Evolutionary conservation across 2,329 filamentous ascomycete genomes (phyloP).

Genomic region (Diaporthe helianthi): DNA sequence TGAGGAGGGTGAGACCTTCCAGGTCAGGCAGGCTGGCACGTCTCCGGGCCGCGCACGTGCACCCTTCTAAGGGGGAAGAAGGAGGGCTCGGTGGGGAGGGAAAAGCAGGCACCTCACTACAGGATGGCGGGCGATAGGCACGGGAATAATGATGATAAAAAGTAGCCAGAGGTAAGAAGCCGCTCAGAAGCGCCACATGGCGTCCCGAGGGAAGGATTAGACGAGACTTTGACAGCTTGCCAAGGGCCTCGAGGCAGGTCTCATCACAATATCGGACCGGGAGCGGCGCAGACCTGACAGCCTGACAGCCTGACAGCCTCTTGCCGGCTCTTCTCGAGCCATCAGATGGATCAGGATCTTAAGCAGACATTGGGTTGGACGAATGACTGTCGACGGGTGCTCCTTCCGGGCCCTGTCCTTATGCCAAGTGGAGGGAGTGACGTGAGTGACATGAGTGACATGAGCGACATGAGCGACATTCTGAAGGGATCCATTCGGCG

Average conservation of each 20-base stretch:
- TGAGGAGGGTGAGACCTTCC: background rate
- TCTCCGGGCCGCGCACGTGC: background rate
- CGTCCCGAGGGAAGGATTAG: slow-evolving; percentile 16
- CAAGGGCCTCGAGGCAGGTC: slow-evolving; percentile 20
- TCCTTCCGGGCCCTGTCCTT: slow-evolving; percentile 5
- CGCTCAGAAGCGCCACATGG: slow-evolving; percentile 7
- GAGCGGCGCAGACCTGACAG: slow-evolving; percentile 11
- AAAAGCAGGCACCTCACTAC: slow-evolving; percentile 9
- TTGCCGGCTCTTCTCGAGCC: slow-evolving; percentile 4
- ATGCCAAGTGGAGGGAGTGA: background rate
- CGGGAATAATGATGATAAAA: slow-evolving; percentile 19
- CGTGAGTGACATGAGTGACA: too few species aligned
- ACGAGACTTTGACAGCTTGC: slow-evolving; percentile 25
- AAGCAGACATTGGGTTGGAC: background rate
- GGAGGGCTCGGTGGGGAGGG: slow-evolving; percentile 4
- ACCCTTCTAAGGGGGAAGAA: background rate
- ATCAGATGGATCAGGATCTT: slow-evolving; percentile 12
- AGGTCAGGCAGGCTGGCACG: background rate
- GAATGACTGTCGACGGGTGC: slow-evolving; percentile 13
- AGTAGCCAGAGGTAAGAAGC: slow-evolving; percentile 7
- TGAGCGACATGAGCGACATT: too few species aligned
- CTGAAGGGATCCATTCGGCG: background rate
- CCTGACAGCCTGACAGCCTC: slow-evolving; percentile 21
- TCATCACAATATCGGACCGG: slow-evolving; percentile 17
- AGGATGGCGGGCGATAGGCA: background rate